Conservation (phyloP, 805 yeast species). For the Metschnikowia borealis region DNA sequence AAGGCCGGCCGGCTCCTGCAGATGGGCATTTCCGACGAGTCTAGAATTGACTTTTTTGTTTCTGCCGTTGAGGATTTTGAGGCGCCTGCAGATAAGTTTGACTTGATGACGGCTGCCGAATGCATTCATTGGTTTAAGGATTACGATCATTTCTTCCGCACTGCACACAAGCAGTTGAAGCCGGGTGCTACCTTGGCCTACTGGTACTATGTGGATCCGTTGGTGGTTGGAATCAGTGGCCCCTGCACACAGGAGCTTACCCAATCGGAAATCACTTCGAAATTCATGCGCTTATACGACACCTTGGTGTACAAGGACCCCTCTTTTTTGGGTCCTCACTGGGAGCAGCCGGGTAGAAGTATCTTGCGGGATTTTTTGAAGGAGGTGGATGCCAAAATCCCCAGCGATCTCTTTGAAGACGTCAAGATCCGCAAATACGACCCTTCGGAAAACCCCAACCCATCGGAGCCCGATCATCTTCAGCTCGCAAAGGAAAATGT, state of each 20-base stretch:
- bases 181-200: constrained; percentile 19
- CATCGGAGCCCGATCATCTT: constrained; percentile 19
- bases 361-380: constrained; percentile 44
- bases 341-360: constrained; percentile 83
- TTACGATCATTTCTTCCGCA: constrained; percentile 12
- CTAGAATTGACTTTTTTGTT: constrained; percentile 27
- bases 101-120: constrained; percentile 19
- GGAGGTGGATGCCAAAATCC: constrained; percentile 41
- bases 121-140: constrained; percentile 22
- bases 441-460: constrained; percentile 10
- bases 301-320: constrained; percentile 42
- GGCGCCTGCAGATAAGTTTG: constrained; percentile 15
- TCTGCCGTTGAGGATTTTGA: constrained; percentile 34
- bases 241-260: constrained; percentile 12
- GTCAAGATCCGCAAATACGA: constrained; percentile 25
- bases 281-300: constrained; percentile 28
- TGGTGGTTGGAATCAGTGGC: constrained; percentile 26
- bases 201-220: constrained; percentile 26
- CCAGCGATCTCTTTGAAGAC: constrained; percentile 40
- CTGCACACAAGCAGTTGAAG: constrained; percentile 11
- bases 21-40: constrained; percentile 22
- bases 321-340: constrained; percentile 56
- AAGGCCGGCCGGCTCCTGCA: constrained; percentile 21
- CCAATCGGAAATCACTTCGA: constrained; percentile 16
- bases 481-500: constrained; percentile 28